Base-by-base conservation (phyloP, 805 yeast genomes). In the Starmerella gropengiesseri region DNA sequence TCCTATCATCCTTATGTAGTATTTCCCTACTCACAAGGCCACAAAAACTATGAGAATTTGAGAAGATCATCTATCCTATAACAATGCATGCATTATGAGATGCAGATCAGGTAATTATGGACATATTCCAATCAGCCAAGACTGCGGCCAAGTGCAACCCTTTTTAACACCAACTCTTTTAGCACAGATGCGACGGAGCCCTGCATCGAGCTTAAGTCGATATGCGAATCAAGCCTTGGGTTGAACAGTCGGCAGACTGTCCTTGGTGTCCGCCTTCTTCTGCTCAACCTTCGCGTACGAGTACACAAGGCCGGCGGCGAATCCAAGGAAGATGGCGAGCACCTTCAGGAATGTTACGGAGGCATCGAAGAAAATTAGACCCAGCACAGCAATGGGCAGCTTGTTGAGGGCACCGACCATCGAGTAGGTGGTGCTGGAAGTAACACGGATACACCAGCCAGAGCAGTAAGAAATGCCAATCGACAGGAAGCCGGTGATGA, bases 351-450 rank as follows among this genome's bases (percentile, higher is more conserved):
- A 83, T 71, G 93, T 91, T 60, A 81, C 83, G 47, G 94, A 87
- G 45, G 95, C 93, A 58, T 85, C 95, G 59, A 91, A 91, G 75
- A 91, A 89, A 54, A 91, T 60, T 63, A 91, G 75, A 31, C 99
- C 99, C 30, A 94, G 79, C 46, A 91, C 72, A 13, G 98, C 98
- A 59, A 91, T 85, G 60, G 98, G 98, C 57, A 91, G 77, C 69
- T 91, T 91, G 77, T 91, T 91, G 65, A 91, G 75, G 43, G 98
- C 98, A 64, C 98, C 98, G 46, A 91, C 97, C 98, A 91, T 91
- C 42, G 95, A 85, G 70, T 91, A 91, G 43, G 98, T 91, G 43
- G 98, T 91, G 21, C 97, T 87, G 18, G 96, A 85, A 33, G 98
- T 91, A 51, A 91, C 97, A 70, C 98, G 84, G 53, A 91, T 94